phyloP scores from a whole-genome alignment of 441 rosid species.

The Viola pubescens region DNA sequence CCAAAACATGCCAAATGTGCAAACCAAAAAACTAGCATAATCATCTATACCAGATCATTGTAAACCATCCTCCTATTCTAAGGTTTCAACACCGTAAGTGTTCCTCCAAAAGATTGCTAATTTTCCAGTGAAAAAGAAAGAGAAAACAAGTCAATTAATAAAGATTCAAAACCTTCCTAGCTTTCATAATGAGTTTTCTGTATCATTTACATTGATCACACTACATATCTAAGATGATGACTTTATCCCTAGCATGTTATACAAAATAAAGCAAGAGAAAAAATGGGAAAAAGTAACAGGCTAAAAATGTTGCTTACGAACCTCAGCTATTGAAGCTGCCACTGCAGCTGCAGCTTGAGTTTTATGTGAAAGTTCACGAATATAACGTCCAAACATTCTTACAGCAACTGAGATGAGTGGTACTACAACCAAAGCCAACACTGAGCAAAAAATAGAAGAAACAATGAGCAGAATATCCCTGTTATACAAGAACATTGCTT shows the following conservation, averaged over 20 bases:
- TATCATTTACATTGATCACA: too few relatives aligned
- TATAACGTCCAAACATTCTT: slow-evolving; percentile 61
- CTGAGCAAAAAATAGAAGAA: slow-evolving; percentile 27
- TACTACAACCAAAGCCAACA: slow-evolving; percentile 74
- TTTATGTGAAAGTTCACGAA: slow-evolving; percentile 80
- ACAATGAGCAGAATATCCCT: slow-evolving; percentile 3
- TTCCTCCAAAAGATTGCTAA: too few relatives aligned
- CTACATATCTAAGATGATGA: too few relatives aligned
- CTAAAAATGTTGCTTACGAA: slow-evolving; percentile 16
- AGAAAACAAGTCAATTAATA: background rate
- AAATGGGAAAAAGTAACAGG: background rate
- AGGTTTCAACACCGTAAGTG: too few relatives aligned
- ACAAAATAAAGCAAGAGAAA: too few relatives aligned
- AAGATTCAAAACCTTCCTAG: slow-evolving; percentile 1
- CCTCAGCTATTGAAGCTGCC: slow-evolving; percentile 96
- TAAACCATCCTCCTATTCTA: too few relatives aligned
- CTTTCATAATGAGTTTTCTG: background rate
- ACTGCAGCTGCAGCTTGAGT: slow-evolving; percentile 97
- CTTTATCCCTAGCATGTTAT: too few relatives aligned
- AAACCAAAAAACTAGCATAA: too few relatives aligned
- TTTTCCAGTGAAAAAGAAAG: too few relatives aligned
- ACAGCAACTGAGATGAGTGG: slow-evolving; percentile 75
- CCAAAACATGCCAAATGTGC: too few relatives aligned
- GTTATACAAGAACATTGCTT: slow-evolving; percentile 11
- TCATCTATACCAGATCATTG: too few relatives aligned